Base-by-base conservation (phyloP, 495 filamentous ascomycete species). In the Trypethelium eluteriae region DNA sequence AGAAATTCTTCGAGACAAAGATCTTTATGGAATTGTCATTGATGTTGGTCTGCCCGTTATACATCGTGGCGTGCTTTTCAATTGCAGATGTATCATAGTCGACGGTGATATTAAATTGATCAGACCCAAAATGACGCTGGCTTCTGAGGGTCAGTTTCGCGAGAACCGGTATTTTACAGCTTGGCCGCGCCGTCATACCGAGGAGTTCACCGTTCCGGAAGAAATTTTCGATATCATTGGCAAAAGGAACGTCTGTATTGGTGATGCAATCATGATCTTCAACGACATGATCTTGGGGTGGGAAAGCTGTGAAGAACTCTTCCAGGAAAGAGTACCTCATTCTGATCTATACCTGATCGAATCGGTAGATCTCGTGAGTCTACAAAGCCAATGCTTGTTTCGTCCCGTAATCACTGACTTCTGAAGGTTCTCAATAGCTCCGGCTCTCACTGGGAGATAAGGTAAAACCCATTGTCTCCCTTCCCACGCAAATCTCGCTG, bases 81-180 rank as follows among this genome's bases (percentile, higher is more conserved):
- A 96, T 70, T 89, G 86, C 70, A 81, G 92, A 2, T 80, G 90
- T 25, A 85, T 94, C 64, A 81, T 78, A 71, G 81, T 86, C 66
- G 70, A 77, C 56, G 66, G 66, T 18, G 41, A 74, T 65, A 74
- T 77, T 34, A 59, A 77, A 4, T 77, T 90, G 50, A 90, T 96
- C 66, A 81, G 92, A 18, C 92, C 92, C 0, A 96, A 96, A 76
- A 81, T 93, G 74, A 91, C 80, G 72, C 84, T 96, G 16, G 92
- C 92, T 61, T 88, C 90, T 64, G 89, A 92, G 79, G 89, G 88
- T 16, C 87, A 88, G 66, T 90, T 74, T 64, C 74, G 85, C 2
- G 89, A 92, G 72, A 86, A 84, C 81, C 76, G 89, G 9, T 86
- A 88, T 74, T 95, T 91, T 68, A 87, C 84, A 0, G 85, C 86